Evolutionary conservation across 768 basidiomycete species (phyloP).

Genomic region (Mycena latifolia): DNA sequence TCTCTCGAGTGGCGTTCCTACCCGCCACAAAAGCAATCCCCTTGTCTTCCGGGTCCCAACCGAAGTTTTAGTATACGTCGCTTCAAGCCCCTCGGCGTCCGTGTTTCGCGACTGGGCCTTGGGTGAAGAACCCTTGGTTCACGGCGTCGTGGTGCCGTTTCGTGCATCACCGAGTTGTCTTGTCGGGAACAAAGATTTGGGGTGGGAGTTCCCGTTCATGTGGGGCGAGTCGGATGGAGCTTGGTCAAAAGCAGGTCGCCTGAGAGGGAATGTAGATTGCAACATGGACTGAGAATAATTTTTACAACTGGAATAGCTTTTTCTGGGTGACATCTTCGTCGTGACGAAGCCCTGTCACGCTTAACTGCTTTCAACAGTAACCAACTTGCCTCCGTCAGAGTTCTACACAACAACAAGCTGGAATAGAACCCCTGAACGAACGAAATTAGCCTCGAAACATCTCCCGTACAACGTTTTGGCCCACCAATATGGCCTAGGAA

Average conservation of each 20-base stretch:
- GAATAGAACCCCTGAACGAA: conserved; percentile 27
- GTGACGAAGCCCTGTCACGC: no score
- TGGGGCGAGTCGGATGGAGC: conserved; percentile 34
- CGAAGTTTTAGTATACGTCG: conserved; percentile 18
- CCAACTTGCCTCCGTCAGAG: no score
- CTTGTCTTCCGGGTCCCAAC: conserved; percentile 7
- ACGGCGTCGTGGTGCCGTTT: conserved; percentile 38
- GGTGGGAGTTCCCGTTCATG: conserved; percentile 42
- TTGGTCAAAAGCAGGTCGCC: conserved; percentile 22
- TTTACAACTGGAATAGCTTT: no score
- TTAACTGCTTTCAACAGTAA: no score
- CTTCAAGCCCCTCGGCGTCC: background rate
- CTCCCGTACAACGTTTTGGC: conserved; percentile 17
- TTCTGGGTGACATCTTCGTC: no score
- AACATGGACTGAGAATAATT: conserved; percentile 12
- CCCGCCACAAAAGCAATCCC: background rate
- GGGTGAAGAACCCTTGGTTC: conserved; percentile 36
- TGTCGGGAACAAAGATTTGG: conserved; percentile 6
- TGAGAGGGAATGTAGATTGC: background rate
- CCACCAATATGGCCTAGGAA: conserved; percentile 70
- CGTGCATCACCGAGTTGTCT: background rate
- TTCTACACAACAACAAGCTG: conserved; percentile 26
- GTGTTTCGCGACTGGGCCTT: conserved; percentile 41
- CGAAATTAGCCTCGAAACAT: background rate
- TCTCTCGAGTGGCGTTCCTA: conserved; percentile 3